Base-by-base conservation (phyloP, 805 yeast species). In the Starmerella vaccinii region DNA sequence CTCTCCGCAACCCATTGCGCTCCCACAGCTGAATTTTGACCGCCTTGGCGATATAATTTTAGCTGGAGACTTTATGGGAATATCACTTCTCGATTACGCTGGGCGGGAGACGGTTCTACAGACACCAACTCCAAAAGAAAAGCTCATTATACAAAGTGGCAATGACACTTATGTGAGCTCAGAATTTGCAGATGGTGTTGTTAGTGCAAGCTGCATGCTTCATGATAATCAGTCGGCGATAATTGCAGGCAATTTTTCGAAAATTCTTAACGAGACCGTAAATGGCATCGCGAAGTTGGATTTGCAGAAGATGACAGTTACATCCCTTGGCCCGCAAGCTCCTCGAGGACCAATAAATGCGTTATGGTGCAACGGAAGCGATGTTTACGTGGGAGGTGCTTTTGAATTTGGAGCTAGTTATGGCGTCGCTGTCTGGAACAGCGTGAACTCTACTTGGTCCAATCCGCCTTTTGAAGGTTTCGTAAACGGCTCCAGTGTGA, bases 371-470 rank as follows among this genome's bases (percentile, higher is more conserved):
- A 81, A 80, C 65, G 44, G 67, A 30, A 66, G 74, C 21, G 50
- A 76, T 21, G 73, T 86, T 0, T 87, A 84, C 61, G 74, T 85
- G 45, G 98, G 97, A 9, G 98, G 98, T 19, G 73, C 76, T 52
- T 77, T 90, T 57, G 63, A 71, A 5, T 80, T 71, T 62, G 71
- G 76, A 50, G 64, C 68, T 42, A 71, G 80, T 7, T 60, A 71
- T 57, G 82, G 87, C 46, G 83, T 77, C 0, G 80, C 84, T 9
- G 66, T 78, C 4, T 90, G 85, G 73, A 74, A 85, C 65, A 60
- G 68, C 15, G 56, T 73, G 0, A 57, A 73, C 3, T 58, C 71
- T 19, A 29, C 65, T 2, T 65, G 84, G 35, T 46, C 61, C 2
- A 62, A 73, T 8, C 69, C 85, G 3, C 81, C 84, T 0, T 92